Evolutionary conservation across 352 stramenopile genomes (phyloP).

Genomic region (Phytophthora gonapodyides): DNA sequence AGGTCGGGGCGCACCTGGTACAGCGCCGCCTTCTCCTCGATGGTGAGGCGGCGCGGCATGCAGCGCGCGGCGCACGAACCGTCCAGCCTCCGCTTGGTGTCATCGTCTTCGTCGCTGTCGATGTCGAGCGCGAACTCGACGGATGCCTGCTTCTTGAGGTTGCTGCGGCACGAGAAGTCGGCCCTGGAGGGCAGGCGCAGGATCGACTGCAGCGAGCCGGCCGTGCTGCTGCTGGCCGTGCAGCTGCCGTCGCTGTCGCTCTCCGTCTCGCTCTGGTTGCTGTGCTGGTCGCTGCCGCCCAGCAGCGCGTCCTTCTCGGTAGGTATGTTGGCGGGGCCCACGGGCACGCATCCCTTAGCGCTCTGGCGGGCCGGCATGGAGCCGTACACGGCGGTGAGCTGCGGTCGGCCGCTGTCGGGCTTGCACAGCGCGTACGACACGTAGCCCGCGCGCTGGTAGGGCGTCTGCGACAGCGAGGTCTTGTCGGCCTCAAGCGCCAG

Average conservation of each 20-base stretch:
- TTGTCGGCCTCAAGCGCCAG: constrained; percentile 16
- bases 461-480: constrained; percentile 6
- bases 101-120: constrained; percentile 47
- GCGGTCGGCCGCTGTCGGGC: constrained; percentile 16
- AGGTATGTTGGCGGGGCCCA: constrained; percentile 2
- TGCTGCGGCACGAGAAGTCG: constrained; percentile 43
- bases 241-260: constrained; percentile 78
- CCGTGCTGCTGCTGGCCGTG: constrained; percentile 34
- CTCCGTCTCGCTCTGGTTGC: constrained; percentile 76
- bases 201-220: constrained; percentile 63
- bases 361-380: constrained; percentile 32
- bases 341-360: constrained; percentile 13
- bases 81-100: constrained; percentile 29
- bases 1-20: constrained; percentile 74
- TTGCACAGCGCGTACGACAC: constrained; percentile 35
- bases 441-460: constrained; percentile 40
- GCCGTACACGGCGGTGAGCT: constrained; percentile 42
- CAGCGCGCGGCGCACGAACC: constrained; percentile 50
- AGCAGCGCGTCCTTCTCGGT: constrained; percentile 32
- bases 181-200: constrained; percentile 53
- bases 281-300: constrained; percentile 22
- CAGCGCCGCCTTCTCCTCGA: constrained; percentile 77
- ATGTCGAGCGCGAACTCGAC: constrained; percentile 74
- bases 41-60: constrained; percentile 68
- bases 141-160: constrained; percentile 63